A percentile compares a stretch with the other conserved stretches of the same genome.
These are phyloP conservation scores for Hortaea sp. DNA, from an alignment of 2,329 filamentous ascomycete genomes.

Conservation along the genomic window DNA sequence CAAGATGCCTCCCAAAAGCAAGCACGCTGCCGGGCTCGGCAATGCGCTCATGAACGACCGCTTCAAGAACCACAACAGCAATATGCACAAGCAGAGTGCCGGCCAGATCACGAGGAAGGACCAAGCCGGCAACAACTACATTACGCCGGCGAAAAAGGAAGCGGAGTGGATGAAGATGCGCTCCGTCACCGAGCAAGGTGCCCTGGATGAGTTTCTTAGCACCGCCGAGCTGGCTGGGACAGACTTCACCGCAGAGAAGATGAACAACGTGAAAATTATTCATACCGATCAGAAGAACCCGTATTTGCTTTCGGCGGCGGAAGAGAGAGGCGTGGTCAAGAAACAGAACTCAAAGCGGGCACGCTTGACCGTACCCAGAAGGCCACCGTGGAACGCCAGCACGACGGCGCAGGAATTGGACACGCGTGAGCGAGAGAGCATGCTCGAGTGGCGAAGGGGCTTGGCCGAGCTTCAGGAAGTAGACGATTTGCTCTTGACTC, in stretches of 20 bases:
- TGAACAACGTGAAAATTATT: constrained; percentile 98
- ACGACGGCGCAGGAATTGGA: constrained; percentile 82
- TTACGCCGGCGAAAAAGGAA: constrained; percentile 83
- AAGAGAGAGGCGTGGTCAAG: constrained; percentile 66
- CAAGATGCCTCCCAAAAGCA: constrained; percentile 75
- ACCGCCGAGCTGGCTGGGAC: constrained; percentile 96
- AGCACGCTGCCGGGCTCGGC: constrained; percentile 87
- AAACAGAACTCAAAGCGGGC: constrained; percentile 76
- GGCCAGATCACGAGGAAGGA: constrained; percentile 37
- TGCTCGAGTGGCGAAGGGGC: constrained; percentile 81
- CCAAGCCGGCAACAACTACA: constrained; percentile 49
- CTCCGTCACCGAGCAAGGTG: constrained; percentile 92
- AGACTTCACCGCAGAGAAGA: constrained; percentile 97
- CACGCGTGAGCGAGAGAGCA: constrained; percentile 62
- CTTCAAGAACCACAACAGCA: constrained; percentile 80
- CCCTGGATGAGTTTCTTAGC: constrained; percentile 89
- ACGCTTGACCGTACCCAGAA: constrained; percentile 75
- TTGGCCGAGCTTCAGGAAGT: constrained; percentile 89
- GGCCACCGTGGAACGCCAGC: constrained; percentile 76
- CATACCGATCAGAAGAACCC: constrained; percentile 94
- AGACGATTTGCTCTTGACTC: constrained; percentile 91
- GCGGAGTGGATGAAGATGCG: constrained; percentile 99
- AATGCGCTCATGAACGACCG: constrained; percentile 96
- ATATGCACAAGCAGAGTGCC: constrained; percentile 62
- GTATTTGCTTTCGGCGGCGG: constrained; percentile 73